Evolutionary conservation across 2,329 filamentous ascomycete species (phyloP).

Genomic region (Microascus cirrosus): DNA sequence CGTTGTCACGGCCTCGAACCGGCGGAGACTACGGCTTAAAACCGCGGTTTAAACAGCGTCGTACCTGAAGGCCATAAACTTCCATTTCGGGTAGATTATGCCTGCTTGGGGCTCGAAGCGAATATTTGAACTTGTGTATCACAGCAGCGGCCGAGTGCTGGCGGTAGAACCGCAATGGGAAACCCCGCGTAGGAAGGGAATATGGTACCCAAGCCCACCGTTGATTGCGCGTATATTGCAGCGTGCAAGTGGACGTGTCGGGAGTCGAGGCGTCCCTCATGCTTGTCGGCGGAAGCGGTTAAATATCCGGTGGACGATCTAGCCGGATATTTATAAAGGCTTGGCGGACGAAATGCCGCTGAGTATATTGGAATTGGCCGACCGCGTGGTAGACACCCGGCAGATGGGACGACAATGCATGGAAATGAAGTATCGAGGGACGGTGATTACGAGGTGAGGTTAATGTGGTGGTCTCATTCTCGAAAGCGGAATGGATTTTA

Average conservation of each 20-base stretch:
- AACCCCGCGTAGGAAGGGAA: neutral
- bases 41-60: neutral
- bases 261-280: neutral
- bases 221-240: slow-evolving; percentile 4
- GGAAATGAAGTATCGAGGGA: neutral
- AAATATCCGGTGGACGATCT: slow-evolving; percentile 4
- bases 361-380: slow-evolving; percentile 36
- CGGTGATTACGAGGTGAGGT: neutral
- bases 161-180: slow-evolving; percentile 2
- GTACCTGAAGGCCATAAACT: neutral
- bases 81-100: slow-evolving; percentile 1
- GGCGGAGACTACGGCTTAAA: neutral
- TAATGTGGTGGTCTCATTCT: neutral
- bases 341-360: slow-evolving; percentile 3
- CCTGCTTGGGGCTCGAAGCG: neutral
- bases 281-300: neutral
- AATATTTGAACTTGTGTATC: neutral
- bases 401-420: slow-evolving; percentile 19
- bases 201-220: neutral
- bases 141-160: neutral
- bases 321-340: slow-evolving; percentile 1
- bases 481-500: neutral
- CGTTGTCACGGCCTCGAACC: neutral
- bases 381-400: slow-evolving; percentile 39
- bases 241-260: neutral